Conservation (phyloP, 2,329 filamentous ascomycete species). For the Didymella keratinophila region DNA sequence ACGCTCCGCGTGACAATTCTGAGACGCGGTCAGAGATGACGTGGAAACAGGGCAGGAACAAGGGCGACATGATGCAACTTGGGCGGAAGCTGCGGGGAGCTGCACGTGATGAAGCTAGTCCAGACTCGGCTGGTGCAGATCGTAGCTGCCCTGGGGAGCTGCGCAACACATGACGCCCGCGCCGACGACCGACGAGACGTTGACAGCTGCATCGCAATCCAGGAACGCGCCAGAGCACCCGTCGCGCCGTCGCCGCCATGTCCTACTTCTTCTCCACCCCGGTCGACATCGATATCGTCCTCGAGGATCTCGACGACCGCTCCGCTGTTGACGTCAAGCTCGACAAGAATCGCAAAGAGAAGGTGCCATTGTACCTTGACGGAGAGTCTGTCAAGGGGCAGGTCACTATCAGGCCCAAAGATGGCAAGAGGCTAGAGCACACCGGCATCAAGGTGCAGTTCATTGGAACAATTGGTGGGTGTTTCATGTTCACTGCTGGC, state of each 20-base stretch:
- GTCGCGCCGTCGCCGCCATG: constrained; percentile 63
- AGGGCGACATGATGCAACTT: constrained; percentile 22
- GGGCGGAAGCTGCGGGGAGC: constrained; percentile 15
- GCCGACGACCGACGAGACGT: constrained; percentile 25
- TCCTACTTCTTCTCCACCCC: constrained; percentile 95
- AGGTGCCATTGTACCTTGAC: constrained; percentile 96
- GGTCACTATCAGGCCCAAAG: constrained; percentile 94
- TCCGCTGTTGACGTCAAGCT: constrained; percentile 97
- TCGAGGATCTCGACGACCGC: constrained; percentile 92
- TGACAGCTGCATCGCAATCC: constrained; percentile 26
- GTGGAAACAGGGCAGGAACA: constrained; percentile 24
- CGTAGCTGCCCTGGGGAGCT: constrained; percentile 26
- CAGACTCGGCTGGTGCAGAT: constrained; percentile 18
- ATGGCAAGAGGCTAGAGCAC: constrained; percentile 97
- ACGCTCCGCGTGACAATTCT: constrained; percentile 18
- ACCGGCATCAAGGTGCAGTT: constrained; percentile 99
- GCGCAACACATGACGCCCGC: constrained; percentile 22
- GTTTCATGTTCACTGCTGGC: constrained; percentile 1
- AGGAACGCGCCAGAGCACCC: constrained; percentile 21
- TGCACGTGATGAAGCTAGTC: constrained; percentile 21
- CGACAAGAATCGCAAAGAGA: constrained; percentile 96
- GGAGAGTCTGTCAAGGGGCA: constrained; percentile 97
- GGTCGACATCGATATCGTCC: constrained; percentile 97
- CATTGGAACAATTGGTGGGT: constrained; percentile 93
- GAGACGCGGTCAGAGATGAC: constrained; percentile 26